phyloP scores from a whole-genome alignment of 495 filamentous ascomycete genomes.

The Cetradonia linearis region DNA sequence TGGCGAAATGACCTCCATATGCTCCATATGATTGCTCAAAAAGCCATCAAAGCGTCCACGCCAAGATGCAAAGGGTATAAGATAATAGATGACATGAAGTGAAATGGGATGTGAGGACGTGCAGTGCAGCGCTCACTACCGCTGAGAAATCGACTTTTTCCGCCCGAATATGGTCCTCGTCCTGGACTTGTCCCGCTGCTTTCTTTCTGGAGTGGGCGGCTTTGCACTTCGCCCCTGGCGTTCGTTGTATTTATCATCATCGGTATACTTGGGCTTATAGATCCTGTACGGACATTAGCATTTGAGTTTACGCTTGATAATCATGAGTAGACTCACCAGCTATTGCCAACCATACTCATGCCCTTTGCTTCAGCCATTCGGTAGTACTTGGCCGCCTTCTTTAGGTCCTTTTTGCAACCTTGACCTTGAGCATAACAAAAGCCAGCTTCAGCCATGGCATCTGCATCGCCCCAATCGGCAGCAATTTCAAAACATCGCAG shows the following conservation, averaged over 20 bases:
- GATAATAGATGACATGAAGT: constrained; percentile 11
- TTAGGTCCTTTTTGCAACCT: constrained; percentile 89
- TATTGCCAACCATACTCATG: constrained; percentile 95
- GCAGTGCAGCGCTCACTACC: constrained; percentile 4
- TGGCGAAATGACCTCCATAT: background rate
- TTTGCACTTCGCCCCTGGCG: constrained; percentile 32
- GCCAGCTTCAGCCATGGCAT: constrained; percentile 79
- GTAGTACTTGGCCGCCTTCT: constrained; percentile 87
- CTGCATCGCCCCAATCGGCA: constrained; percentile 91
- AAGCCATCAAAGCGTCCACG: background rate
- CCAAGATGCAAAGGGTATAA: constrained; percentile 12
- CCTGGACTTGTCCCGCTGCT: constrained; percentile 51
- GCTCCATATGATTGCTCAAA: background rate
- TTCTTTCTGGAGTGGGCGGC: constrained; percentile 42
- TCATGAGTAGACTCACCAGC: constrained; percentile 58
- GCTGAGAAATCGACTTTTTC: constrained; percentile 40
- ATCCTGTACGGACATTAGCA: constrained; percentile 49
- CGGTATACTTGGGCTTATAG: constrained; percentile 82
- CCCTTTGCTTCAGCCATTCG: constrained; percentile 83
- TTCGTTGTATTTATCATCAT: constrained; percentile 39
- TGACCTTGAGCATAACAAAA: constrained; percentile 81
- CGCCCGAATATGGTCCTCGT: constrained; percentile 58
- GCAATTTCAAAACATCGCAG: constrained; percentile 94
- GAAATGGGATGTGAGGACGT: background rate
- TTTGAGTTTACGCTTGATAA: background rate